A percentile compares a stretch with the other conserved stretches of the same genome.
Evolutionary conservation across 257 asterid species (phyloP).

Genomic region (Scutellaria baicalensis): DNA sequence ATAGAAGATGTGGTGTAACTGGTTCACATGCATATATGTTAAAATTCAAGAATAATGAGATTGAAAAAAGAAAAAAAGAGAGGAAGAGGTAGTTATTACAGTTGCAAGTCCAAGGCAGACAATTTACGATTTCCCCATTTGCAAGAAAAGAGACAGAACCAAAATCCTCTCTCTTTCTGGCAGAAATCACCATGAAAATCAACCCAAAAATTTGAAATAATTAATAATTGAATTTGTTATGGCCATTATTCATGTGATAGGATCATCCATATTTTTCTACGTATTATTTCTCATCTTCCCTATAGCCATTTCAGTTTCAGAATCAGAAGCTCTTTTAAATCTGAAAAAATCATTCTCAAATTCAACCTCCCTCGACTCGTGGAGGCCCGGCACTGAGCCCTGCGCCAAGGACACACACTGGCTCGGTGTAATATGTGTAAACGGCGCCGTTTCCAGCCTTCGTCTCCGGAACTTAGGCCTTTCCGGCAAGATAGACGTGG

Average conservation of each 20-base stretch:
- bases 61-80: neutral
- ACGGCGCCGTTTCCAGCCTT: constrained; percentile 37
- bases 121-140: constrained; percentile 28
- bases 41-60: neutral
- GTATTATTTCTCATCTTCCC: constrained; percentile 21
- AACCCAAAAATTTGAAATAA: too few relatives aligned
- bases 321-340: constrained; percentile 56
- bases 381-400: constrained; percentile 59
- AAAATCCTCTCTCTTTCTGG: constrained; percentile 10
- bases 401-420: constrained; percentile 38
- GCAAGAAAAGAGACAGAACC: neutral
- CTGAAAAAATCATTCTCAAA: constrained; percentile 45
- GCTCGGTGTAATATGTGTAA: constrained; percentile 46
- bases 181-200: neutral
- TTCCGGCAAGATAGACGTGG: constrained; percentile 55
- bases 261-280: constrained; percentile 24
- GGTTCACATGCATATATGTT: too few relatives aligned
- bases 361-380: constrained; percentile 49
- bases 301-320: constrained; percentile 21
- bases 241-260: constrained; percentile 37
- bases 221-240: constrained; percentile 27
- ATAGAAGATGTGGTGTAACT: neutral
- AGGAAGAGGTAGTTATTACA: constrained; percentile 27
- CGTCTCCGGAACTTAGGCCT: constrained; percentile 43
- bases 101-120: constrained; percentile 20